phyloP scores from a whole-genome alignment of 306 rosid genomes.

The Psophocarpus tetragonolobus region DNA sequence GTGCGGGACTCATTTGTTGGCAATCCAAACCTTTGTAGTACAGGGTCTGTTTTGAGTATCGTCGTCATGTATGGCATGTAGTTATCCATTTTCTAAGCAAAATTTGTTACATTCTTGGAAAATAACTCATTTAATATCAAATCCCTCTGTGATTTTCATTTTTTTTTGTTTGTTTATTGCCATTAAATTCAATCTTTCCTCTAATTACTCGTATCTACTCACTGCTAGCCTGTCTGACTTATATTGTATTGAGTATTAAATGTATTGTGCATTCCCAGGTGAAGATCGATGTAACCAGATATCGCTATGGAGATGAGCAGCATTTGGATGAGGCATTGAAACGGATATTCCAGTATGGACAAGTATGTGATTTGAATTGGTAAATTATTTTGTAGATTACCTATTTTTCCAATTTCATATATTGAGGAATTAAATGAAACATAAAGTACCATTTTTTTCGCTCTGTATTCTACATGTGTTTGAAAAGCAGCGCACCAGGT shows the following conservation, averaged over 20 bases:
- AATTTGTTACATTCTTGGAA: not conserved
- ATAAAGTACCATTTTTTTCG: not conserved
- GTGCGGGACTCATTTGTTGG: not conserved
- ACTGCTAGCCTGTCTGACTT: not conserved
- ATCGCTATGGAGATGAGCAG: conserved; percentile 96
- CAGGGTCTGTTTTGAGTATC: not conserved
- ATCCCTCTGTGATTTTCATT: not conserved
- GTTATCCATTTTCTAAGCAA: not conserved
- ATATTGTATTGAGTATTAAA: not conserved
- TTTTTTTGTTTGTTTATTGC: not conserved
- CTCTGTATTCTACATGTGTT: not conserved
- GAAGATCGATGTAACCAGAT: conserved; percentile 84
- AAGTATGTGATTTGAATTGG: conserved; percentile 48
- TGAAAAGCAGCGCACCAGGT: conserved; percentile 7
- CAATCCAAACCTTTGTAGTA: not conserved
- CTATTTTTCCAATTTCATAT: conserved; percentile 8
- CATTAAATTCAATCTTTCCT: conserved; percentile 18
- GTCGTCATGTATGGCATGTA: not conserved
- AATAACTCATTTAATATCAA: conserved; percentile 9
- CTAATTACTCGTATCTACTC: not conserved
- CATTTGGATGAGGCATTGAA: conserved; percentile 95
- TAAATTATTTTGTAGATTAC: not conserved
- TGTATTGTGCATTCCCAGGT: conserved; percentile 54
- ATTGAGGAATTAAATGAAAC: conserved; percentile 10
- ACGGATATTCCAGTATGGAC: conserved; percentile 94